These are phyloP conservation scores for Leishmania braziliensis DNA, from an alignment of 208 protist species.

Conservation along the genomic window DNA sequence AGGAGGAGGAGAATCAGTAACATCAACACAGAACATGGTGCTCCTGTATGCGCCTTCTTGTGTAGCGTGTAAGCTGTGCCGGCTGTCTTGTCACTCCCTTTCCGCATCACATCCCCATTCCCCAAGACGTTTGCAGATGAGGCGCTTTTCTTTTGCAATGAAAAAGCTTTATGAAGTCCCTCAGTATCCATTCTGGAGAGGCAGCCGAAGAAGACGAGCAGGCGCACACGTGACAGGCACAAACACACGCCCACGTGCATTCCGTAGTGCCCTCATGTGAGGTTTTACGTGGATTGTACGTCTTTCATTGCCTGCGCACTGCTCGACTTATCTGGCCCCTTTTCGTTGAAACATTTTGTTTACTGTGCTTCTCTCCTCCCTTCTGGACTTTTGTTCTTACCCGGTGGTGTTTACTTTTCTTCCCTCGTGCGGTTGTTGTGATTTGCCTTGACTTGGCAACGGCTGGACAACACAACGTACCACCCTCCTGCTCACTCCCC, in stretches of 20 bases:
- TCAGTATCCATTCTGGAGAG: background rate
- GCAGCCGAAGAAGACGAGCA: background rate
- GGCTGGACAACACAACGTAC: background rate
- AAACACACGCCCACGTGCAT: background rate
- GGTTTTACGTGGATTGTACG: background rate
- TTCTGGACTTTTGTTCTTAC: background rate
- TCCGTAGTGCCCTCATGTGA: background rate
- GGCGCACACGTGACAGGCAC: background rate
- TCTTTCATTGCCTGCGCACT: background rate
- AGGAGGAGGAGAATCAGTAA: background rate
- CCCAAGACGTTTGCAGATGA: background rate
- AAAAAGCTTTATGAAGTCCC: background rate
- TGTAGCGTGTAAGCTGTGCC: background rate
- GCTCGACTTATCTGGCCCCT: background rate
- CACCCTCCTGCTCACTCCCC: too few relatives aligned
- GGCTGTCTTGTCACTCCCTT: background rate
- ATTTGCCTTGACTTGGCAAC: background rate
- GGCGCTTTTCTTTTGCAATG: background rate
- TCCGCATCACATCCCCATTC: background rate
- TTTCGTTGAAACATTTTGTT: background rate
- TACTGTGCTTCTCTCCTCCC: background rate
- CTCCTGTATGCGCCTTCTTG: background rate
- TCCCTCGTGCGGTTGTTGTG: background rate
- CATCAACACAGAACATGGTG: background rate
- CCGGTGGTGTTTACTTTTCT: background rate